Base-by-base conservation (phyloP, 202 grass and related monocot genomes). In the Setaria viridis region DNA sequence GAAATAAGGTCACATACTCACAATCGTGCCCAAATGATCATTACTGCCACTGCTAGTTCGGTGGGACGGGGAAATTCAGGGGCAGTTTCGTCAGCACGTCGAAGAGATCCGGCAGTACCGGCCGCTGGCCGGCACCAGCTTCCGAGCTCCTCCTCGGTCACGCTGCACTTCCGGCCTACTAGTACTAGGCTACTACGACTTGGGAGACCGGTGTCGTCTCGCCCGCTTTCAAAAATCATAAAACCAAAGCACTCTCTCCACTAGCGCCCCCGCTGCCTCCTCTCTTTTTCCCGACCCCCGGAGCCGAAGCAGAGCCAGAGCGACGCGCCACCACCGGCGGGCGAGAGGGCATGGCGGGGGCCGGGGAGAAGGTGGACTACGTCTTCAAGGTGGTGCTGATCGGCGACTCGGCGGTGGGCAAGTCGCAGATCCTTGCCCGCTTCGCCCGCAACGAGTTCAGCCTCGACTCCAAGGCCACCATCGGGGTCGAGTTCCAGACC, bases 391-490 rank as follows among this genome's bases (percentile, higher is more conserved):
- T 95, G 83, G 90, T 92, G 79, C 85, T 92, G 41, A 95, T 95
- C 80, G 93, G 93, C 7, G 93, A 95, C 82, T 92, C 93, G 29
- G 90, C 93, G 66, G 93, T 95, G 58, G 93, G 93, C 6, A 95
- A 95, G 64, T 95, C 93, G 45, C 93, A 95, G 93, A 90, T 95
- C 88, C 82, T 92, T 43, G 88, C 93, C 54, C 80, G 80, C 67
- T 82, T 82, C 80, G 80, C 80, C 3, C 80, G 80, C 80, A 82
- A 82, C 67, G 80, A 82, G 67, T 82, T 82, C 67, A 82, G 80
- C 91, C 89, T 98, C 76, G 93, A 98, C 72, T 98, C 95, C 41
- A 98, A 98, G 80, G 93, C 95, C 71, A 98, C 95, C 83, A 98
- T 98, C 87, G 95, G 95, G 58, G 95, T 98, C 72, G 95, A 98